phyloP scores from a whole-genome alignment of 345 rosid species.

The Trapa bicornis region DNA sequence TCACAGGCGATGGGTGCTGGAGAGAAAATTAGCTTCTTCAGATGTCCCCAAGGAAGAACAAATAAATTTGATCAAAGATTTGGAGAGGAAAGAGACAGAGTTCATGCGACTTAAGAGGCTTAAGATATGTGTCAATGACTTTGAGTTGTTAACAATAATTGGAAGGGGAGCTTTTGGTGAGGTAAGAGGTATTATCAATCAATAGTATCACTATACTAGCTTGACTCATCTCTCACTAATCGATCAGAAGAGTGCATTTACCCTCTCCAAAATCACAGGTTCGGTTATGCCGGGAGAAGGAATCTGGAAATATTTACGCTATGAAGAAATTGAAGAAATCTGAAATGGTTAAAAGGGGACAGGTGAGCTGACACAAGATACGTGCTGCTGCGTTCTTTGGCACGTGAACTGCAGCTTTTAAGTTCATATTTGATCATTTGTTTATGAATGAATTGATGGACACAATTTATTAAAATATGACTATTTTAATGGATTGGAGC shows the following conservation, averaged over 20 bases:
- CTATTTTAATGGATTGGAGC: too few relatives aligned
- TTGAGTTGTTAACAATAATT: conserved; percentile 81
- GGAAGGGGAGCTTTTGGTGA: conserved; percentile 97
- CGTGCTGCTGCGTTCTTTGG: conserved; percentile 5
- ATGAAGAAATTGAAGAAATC: conserved; percentile 99
- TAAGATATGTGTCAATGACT: conserved; percentile 81
- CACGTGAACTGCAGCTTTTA: neutral
- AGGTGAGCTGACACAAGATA: conserved; percentile 34
- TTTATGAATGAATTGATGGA: neutral
- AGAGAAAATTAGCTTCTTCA: conserved; percentile 76
- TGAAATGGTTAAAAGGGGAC: conserved; percentile 93
- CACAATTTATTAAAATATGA: neutral
- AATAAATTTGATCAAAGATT: conserved; percentile 75
- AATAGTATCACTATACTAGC: neutral
- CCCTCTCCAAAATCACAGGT: conserved; percentile 36
- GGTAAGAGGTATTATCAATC: conserved; percentile 29
- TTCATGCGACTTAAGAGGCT: conserved; percentile 93
- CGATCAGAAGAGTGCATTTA: neutral
- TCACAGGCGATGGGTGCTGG: conserved; percentile 84
- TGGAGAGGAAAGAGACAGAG: conserved; percentile 91
- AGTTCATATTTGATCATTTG: neutral
- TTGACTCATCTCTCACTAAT: neutral
- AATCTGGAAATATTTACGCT: conserved; percentile 92
- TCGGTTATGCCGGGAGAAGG: conserved; percentile 78
- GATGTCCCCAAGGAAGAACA: conserved; percentile 88